A percentile compares a stretch with the other conserved stretches of the same genome.
Conservation (phyloP, 2,329 filamentous ascomycete species). For the Magnaporthales sp. region DNA sequence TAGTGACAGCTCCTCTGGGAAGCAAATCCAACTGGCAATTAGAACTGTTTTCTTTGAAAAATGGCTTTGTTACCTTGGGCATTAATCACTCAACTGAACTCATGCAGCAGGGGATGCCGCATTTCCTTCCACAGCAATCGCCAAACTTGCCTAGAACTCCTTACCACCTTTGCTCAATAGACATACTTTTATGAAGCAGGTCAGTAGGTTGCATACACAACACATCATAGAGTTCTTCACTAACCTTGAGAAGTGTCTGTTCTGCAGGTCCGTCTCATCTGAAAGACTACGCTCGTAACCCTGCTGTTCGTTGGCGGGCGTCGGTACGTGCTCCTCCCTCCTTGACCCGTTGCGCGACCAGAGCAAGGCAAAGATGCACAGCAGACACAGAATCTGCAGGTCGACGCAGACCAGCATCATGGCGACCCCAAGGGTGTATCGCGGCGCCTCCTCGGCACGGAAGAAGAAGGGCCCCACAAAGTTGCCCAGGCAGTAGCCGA, state of each 20-base stretch:
- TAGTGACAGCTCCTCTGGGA: too few species aligned
- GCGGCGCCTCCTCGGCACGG: constrained; percentile 55
- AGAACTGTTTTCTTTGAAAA: too few species aligned
- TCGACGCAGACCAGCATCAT: constrained; percentile 14
- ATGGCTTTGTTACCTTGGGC: neutral
- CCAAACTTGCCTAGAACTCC: neutral
- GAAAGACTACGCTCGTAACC: neutral
- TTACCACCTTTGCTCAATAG: neutral
- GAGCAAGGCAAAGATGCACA: neutral
- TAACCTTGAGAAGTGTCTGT: neutral
- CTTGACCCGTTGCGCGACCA: neutral
- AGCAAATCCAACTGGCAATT: too few species aligned
- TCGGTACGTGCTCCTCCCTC: neutral
- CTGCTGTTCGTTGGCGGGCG: neutral
- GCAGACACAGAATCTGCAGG: neutral
- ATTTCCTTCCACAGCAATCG: neutral
- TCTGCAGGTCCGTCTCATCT: neutral
- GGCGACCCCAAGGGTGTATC: constrained; percentile 22
- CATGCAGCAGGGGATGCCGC: too few species aligned
- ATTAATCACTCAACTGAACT: too few species aligned
- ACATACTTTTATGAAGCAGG: neutral
- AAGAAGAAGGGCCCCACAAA: constrained; percentile 62
- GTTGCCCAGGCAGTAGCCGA: constrained; percentile 31
- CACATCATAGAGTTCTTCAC: neutral
- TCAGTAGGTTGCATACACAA: neutral